These are phyloP conservation scores for Mycena capillaripes DNA, from an alignment of 768 basidiomycete genomes.

Conservation along the genomic window DNA sequence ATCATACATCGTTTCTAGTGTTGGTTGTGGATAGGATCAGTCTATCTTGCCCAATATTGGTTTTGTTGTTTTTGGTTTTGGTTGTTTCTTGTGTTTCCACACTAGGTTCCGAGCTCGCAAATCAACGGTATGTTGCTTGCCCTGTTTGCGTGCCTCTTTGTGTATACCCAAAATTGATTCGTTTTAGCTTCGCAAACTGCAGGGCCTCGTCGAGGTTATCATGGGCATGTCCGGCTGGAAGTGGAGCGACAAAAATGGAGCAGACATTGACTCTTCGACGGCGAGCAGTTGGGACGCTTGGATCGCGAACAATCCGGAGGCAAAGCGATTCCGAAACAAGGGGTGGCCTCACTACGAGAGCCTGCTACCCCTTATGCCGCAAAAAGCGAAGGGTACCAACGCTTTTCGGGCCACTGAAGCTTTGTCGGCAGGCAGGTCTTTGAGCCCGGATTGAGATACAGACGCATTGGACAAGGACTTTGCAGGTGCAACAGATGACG, in stretches of 20 bases:
- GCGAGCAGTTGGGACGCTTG: constrained; percentile 24
- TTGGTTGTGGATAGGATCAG: too few species aligned
- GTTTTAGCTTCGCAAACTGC: background rate
- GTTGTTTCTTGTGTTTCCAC: too few species aligned
- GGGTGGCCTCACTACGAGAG: constrained; percentile 41
- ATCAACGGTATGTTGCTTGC: too few species aligned
- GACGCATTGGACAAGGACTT: background rate
- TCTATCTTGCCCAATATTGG: too few species aligned
- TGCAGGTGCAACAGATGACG: background rate
- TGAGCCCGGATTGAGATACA: background rate
- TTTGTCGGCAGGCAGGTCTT: background rate
- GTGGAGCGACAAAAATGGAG: constrained; percentile 39
- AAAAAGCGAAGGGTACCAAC: constrained; percentile 14
- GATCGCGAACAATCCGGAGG: constrained; percentile 16
- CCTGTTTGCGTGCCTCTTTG: background rate
- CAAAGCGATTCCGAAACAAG: constrained; percentile 38
- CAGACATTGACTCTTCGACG: constrained; percentile 29
- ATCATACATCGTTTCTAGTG: too few species aligned
- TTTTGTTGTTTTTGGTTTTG: too few species aligned
- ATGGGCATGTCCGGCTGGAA: constrained; percentile 40
- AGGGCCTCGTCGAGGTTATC: constrained; percentile 11
- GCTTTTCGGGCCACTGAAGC: constrained; percentile 22
- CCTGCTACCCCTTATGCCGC: constrained; percentile 33
- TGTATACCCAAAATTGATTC: too few species aligned
- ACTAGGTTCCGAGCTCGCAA: too few species aligned